These are phyloP conservation scores for Graphium sp. DNA, from an alignment of 2,329 filamentous ascomycete species.

Conservation along the genomic window DNA sequence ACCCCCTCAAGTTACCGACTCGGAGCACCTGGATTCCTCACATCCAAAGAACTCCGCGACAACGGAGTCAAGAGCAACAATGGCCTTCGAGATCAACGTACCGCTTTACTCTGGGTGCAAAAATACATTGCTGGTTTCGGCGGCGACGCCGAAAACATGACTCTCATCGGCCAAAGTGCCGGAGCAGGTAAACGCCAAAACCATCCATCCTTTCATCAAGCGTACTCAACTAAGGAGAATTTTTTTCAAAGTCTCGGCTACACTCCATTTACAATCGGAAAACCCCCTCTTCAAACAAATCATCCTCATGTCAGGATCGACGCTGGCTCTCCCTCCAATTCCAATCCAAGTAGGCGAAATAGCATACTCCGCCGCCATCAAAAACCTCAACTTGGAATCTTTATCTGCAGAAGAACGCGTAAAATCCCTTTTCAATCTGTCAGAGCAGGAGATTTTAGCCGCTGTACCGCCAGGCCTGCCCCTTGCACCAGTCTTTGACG, in stretches of 20 bases:
- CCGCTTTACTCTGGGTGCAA: constrained; percentile 15
- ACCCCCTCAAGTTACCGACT: constrained; percentile 23
- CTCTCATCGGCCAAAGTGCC: constrained; percentile 26
- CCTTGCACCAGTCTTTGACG: neutral
- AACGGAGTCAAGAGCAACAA: constrained; percentile 26
- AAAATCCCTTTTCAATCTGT: neutral
- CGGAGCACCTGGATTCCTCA: constrained; percentile 24
- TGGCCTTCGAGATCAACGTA: constrained; percentile 19
- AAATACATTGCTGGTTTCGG: constrained; percentile 16
- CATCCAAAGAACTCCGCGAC: constrained; percentile 25
- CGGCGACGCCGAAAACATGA: constrained; percentile 13
- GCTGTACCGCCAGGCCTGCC: neutral
- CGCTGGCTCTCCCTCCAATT: too few relatives aligned
- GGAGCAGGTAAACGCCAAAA: constrained; percentile 23
- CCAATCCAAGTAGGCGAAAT: neutral
- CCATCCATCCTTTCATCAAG: too few relatives aligned
- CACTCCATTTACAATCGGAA: neutral
- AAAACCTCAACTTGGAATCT: neutral
- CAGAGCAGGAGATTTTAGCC: neutral
- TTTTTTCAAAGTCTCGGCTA: too few relatives aligned
- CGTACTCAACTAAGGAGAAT: too few relatives aligned
- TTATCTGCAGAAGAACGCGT: neutral
- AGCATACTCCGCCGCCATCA: neutral
- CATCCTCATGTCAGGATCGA: neutral
- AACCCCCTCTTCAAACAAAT: neutral